Percentiles rank a stretch among this genome's conserved stretches.
Evolutionary conservation across 179 eudicot genomes (phyloP).

Genomic region (Heliamphora pulchella): DNA sequence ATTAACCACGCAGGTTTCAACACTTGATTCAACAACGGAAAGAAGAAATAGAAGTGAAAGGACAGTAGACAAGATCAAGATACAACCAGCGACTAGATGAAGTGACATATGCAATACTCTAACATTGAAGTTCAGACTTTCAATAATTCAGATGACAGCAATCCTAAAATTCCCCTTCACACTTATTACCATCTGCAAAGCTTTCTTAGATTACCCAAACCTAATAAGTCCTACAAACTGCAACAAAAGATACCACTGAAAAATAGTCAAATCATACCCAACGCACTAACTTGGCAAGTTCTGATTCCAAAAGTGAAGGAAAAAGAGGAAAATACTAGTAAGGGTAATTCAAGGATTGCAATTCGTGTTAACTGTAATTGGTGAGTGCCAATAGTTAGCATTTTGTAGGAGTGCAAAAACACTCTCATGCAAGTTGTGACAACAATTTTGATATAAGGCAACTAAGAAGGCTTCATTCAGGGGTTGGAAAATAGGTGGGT

Average conservation of each 20-base stretch:
- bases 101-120: neutral
- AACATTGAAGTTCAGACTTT: neutral
- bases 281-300: neutral
- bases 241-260: neutral
- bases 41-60: constrained; percentile 3
- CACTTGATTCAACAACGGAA: neutral
- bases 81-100: neutral
- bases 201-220: too few relatives aligned
- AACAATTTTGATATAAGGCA: neutral
- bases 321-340: neutral
- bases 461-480: neutral
- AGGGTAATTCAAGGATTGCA: neutral
- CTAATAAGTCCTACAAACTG: neutral
- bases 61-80: neutral
- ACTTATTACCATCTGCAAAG: neutral
- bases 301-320: neutral
- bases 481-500: neutral
- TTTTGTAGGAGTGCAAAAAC: neutral
- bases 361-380: neutral
- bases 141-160: neutral
- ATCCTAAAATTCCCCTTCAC: neutral
- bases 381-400: neutral
- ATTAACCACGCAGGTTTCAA: neutral
- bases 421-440: neutral
- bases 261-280: neutral